A percentile compares a stretch with the other conserved stretches of the same genome.
phyloP scores from a whole-genome alignment of 164 flowering plant genomes.

The Magnolia officinalis region DNA sequence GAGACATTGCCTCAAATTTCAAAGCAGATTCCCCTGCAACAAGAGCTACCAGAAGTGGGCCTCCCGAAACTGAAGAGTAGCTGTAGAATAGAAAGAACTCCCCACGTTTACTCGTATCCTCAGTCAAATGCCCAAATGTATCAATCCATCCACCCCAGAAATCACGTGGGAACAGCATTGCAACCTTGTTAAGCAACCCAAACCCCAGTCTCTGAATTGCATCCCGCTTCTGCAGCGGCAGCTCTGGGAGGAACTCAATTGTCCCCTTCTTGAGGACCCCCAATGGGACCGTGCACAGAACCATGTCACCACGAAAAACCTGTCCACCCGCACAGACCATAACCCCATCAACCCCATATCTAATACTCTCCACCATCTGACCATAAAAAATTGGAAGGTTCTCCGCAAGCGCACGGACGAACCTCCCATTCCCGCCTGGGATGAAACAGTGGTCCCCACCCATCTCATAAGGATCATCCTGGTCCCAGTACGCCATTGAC shows the following conservation, averaged over 20 bases:
- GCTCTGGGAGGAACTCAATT: slow-evolving; percentile 80
- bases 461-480: slow-evolving; percentile 99
- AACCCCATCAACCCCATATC: slow-evolving; percentile 83
- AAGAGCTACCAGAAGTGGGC: slow-evolving; percentile 88
- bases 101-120: slow-evolving; percentile 71
- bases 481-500: slow-evolving; percentile 97
- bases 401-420: slow-evolving; percentile 73
- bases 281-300: slow-evolving; percentile 84
- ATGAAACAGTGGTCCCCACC: slow-evolving; percentile 99
- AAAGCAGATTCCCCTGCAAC: slow-evolving; percentile 97
- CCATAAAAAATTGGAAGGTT: slow-evolving; percentile 75
- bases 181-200: slow-evolving; percentile 90
- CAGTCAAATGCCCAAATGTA: slow-evolving; percentile 88
- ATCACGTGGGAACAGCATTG: slow-evolving; percentile 81
- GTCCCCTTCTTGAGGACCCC: slow-evolving; percentile 87
- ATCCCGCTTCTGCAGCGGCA: slow-evolving; percentile 75
- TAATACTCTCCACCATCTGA: slow-evolving; percentile 52
- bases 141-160: slow-evolving; percentile 99
- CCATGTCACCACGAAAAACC: slow-evolving; percentile 80
- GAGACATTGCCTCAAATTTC: slow-evolving; percentile 73
- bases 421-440: slow-evolving; percentile 92
- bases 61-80: slow-evolving; percentile 91
- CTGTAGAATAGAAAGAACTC: slow-evolving; percentile 94
- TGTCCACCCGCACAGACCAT: slow-evolving; percentile 70
- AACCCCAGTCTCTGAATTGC: slow-evolving; percentile 88